phyloP scores from a whole-genome alignment of 176 grass and related monocot genomes.

The Triticum turgidum region DNA sequence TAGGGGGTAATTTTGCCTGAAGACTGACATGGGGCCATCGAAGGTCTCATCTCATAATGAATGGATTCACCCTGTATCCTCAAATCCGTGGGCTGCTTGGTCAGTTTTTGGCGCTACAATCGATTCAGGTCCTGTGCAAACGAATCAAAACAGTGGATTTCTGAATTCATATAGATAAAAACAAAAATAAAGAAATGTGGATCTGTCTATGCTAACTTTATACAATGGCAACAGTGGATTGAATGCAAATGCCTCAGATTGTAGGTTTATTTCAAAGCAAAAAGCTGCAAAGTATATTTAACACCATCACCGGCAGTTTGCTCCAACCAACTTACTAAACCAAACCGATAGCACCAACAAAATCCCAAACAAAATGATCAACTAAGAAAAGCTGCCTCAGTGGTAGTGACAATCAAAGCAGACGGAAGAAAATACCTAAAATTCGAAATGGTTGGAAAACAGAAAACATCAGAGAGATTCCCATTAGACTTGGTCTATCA shows the following conservation, averaged over 20 bases:
- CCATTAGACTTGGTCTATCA: slow-evolving; percentile 60
- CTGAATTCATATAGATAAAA: too few relatives aligned
- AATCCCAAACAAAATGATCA: too few relatives aligned
- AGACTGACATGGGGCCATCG: too few relatives aligned
- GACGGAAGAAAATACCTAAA: rapidly evolving
- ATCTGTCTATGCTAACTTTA: too few relatives aligned
- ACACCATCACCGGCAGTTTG: slow-evolving; percentile 41
- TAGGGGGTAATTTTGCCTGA: too few relatives aligned
- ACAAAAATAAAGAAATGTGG: too few relatives aligned
- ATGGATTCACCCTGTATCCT: too few relatives aligned
- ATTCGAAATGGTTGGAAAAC: not conserved
- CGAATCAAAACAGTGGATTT: too few relatives aligned
- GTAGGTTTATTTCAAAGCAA: slow-evolving; percentile 38
- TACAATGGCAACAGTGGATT: not conserved
- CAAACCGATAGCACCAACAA: rapidly evolving
- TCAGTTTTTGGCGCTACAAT: too few relatives aligned
- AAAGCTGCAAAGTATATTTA: slow-evolving; percentile 68
- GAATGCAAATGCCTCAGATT: slow-evolving; percentile 36
- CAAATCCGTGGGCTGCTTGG: too few relatives aligned
- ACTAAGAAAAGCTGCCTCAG: slow-evolving; percentile 10
- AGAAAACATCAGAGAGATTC: slow-evolving; percentile 63
- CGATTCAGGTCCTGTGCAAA: too few relatives aligned
- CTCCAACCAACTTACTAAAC: not conserved
- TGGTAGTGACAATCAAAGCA: slow-evolving; percentile 42
- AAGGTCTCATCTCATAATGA: too few relatives aligned